These are phyloP conservation scores for Pythium folliculosum DNA, from an alignment of 352 stramenopile genomes.

Conservation along the genomic window DNA sequence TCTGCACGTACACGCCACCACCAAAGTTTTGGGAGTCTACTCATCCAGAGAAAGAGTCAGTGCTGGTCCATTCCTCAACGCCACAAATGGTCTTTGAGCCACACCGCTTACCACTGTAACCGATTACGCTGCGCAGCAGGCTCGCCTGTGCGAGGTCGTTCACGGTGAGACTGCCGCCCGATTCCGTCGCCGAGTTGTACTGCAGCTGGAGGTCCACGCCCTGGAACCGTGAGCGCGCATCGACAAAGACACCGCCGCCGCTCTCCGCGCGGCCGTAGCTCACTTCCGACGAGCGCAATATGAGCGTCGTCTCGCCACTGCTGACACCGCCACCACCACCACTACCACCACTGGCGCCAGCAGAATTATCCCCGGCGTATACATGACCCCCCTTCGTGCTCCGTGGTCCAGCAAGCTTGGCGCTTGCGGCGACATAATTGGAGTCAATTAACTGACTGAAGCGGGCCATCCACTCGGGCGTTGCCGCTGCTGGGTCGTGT, in stretches of 20 bases:
- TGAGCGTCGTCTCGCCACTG: neutral
- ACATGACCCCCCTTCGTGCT: constrained; percentile 36
- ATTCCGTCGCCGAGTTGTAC: constrained; percentile 46
- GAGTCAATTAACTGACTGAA: constrained; percentile 14
- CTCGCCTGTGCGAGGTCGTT: constrained; percentile 30
- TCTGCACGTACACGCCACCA: constrained; percentile 52
- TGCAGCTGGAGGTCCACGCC: constrained; percentile 29
- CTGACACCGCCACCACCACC: constrained; percentile 21
- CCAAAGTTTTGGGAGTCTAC: constrained; percentile 52
- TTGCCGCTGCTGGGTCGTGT: neutral
- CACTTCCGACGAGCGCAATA: constrained; percentile 12
- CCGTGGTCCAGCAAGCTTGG: neutral
- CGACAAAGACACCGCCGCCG: constrained; percentile 45
- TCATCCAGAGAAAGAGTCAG: neutral
- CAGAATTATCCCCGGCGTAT: constrained; percentile 26
- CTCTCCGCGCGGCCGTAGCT: constrained; percentile 47
- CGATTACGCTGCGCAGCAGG: constrained; percentile 35
- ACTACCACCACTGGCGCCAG: neutral
- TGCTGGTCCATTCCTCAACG: neutral
- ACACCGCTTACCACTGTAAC: constrained; percentile 38
- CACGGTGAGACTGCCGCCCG: constrained; percentile 50
- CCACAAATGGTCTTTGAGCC: too few species aligned
- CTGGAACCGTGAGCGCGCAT: constrained; percentile 31
- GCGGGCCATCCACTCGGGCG: constrained; percentile 1
- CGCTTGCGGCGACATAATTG: neutral